phyloP scores from a whole-genome alignment of 345 rosid species.

The Laguncularia racemosa region DNA sequence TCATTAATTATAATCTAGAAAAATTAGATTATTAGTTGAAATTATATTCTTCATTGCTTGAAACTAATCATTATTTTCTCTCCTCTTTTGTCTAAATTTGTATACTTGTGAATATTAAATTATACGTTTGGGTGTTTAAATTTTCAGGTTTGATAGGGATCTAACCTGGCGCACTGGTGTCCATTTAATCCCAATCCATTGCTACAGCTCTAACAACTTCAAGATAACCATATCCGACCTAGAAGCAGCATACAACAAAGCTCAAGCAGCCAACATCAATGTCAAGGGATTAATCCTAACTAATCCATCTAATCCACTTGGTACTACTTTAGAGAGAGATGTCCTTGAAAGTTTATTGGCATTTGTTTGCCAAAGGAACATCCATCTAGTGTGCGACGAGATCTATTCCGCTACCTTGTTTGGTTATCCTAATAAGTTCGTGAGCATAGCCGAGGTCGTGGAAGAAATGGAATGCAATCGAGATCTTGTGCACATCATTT shows the following conservation, averaged over 20 bases:
- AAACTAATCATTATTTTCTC: not conserved
- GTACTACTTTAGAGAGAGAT: conserved; percentile 6
- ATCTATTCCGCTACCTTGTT: conserved; percentile 14
- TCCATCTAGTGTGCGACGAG: conserved; percentile 16
- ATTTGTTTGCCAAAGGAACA: conserved; percentile 9
- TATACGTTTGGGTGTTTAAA: not conserved
- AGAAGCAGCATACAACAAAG: conserved; percentile 8
- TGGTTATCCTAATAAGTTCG: conserved; percentile 14
- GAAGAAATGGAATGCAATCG: conserved; percentile 10
- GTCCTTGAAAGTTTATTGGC: not conserved
- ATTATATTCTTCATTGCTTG: not conserved
- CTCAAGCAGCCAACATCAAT: conserved; percentile 3
- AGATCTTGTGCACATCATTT: conserved; percentile 9
- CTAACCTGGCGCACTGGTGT: conserved; percentile 16
- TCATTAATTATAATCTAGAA: too few relatives aligned
- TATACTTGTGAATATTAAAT: too few relatives aligned
- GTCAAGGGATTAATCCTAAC: conserved; percentile 13
- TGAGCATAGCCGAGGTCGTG: conserved; percentile 27
- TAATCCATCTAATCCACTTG: conserved; percentile 20
- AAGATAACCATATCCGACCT: conserved; percentile 10
- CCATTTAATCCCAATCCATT: conserved; percentile 9
- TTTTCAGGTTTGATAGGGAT: conserved; percentile 15
- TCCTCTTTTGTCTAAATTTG: too few relatives aligned
- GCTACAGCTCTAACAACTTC: conserved; percentile 19
- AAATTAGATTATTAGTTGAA: too few relatives aligned